Conservation (phyloP, 2,329 filamentous ascomycete genomes). For the Cyphellophora europaea region DNA sequence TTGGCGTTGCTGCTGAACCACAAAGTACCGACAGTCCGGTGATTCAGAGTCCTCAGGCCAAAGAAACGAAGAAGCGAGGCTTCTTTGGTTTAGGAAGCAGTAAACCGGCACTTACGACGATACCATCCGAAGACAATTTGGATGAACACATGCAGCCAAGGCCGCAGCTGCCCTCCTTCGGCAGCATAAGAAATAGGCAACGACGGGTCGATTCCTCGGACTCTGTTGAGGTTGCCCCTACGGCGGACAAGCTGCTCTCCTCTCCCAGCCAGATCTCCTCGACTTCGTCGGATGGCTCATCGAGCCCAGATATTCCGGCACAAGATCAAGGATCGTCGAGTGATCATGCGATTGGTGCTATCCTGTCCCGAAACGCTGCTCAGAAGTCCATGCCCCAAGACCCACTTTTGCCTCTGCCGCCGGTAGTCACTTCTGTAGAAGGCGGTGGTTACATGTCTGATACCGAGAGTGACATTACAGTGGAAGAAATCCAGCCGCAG, state of each 20-base stretch:
- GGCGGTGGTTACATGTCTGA: constrained; percentile 56
- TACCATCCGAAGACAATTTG: constrained; percentile 37
- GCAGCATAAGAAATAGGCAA: constrained; percentile 47
- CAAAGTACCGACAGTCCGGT: constrained; percentile 24
- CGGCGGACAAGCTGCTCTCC: background rate
- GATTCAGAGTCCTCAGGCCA: constrained; percentile 19
- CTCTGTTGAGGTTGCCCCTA: background rate
- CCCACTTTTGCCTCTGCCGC: constrained; percentile 57
- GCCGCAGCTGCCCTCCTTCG: constrained; percentile 52
- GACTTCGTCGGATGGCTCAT: constrained; percentile 23
- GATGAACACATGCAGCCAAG: constrained; percentile 50
- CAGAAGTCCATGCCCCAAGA: constrained; percentile 17
- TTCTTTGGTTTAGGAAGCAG: constrained; percentile 29
- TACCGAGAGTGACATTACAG: constrained; percentile 27
- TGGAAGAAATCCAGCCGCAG: constrained; percentile 1
- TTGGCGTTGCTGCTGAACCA: constrained; percentile 34
- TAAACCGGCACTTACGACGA: constrained; percentile 21
- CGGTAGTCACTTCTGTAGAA: constrained; percentile 61
- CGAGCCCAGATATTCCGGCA: constrained; percentile 24
- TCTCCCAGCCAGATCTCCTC: constrained; percentile 6
- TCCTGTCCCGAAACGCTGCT: constrained; percentile 35
- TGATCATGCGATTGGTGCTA: constrained; percentile 42
- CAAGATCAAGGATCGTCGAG: constrained; percentile 29
- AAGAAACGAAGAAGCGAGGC: constrained; percentile 19
- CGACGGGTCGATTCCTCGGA: constrained; percentile 2